Evolutionary conservation across 768 basidiomycete genomes (phyloP).

Genomic region (Russula virescens): DNA sequence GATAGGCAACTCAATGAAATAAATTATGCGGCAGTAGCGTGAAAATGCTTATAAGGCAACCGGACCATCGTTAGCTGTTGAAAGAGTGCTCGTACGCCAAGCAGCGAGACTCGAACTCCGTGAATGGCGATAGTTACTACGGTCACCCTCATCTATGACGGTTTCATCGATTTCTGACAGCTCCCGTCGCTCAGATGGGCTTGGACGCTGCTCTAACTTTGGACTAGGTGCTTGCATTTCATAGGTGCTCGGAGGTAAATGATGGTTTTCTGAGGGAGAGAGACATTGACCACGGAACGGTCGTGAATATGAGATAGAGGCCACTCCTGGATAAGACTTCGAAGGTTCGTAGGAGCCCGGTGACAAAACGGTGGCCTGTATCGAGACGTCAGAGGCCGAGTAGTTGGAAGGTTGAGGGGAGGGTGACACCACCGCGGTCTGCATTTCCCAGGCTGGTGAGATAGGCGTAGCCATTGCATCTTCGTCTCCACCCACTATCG

Average conservation of each 20-base stretch:
- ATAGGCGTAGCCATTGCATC: neutral
- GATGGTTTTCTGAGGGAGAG: constrained; percentile 38
- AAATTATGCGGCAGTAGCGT: neutral
- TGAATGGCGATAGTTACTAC: neutral
- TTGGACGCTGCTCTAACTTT: neutral
- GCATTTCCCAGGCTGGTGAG: constrained; percentile 21
- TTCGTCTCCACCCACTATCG: neutral
- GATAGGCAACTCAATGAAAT: constrained; percentile 2
- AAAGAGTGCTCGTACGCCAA: constrained; percentile 22
- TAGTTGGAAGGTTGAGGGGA: constrained; percentile 45
- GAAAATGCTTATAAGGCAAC: constrained; percentile 6
- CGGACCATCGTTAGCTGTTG: constrained; percentile 4
- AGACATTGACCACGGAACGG: constrained; percentile 32
- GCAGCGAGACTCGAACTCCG: constrained; percentile 7
- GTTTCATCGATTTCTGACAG: constrained; percentile 12
- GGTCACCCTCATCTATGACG: constrained; percentile 20
- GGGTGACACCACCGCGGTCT: constrained; percentile 24
- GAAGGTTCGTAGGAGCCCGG: constrained; percentile 21
- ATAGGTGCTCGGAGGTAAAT: constrained; percentile 31
- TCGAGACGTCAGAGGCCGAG: constrained; percentile 46
- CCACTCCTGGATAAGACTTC: constrained; percentile 29
- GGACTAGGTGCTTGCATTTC: constrained; percentile 38
- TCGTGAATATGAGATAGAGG: constrained; percentile 24
- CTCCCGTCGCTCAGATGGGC: constrained; percentile 4
- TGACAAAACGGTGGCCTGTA: constrained; percentile 54